Evolutionary conservation across 1,284 basidiomycete genomes (phyloP).

Genomic region (Sporisorium exsertum): DNA sequence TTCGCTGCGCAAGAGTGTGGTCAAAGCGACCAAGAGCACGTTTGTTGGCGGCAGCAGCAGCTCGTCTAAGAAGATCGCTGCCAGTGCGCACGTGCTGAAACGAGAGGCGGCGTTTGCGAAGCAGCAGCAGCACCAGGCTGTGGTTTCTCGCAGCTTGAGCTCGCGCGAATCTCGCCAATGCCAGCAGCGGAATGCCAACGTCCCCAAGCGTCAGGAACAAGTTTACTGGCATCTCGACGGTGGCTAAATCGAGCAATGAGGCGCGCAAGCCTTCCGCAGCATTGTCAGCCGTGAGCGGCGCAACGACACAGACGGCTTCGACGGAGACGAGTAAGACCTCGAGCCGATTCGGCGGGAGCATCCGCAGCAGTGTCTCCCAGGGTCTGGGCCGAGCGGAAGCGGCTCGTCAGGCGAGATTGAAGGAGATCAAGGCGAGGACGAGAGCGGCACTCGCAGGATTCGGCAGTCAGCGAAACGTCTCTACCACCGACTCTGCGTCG

Average conservation of each 20-base stretch:
- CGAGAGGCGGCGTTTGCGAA: slow-evolving; percentile 27
- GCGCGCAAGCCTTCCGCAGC: slow-evolving; percentile 24
- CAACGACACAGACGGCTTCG: background rate
- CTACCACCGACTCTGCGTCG: slow-evolving; percentile 7
- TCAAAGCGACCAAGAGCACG: slow-evolving; percentile 40
- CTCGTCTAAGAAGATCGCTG: slow-evolving; percentile 23
- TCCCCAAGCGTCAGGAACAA: slow-evolving; percentile 28
- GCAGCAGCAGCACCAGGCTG: slow-evolving; percentile 29
- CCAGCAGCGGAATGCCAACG: background rate
- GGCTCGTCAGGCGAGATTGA: slow-evolving; percentile 38
- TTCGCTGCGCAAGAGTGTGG: slow-evolving; percentile 40
- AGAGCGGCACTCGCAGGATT: slow-evolving; percentile 36
- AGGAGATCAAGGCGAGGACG: slow-evolving; percentile 44
- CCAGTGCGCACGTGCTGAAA: slow-evolving; percentile 15
- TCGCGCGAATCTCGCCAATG: background rate
- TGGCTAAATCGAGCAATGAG: background rate
- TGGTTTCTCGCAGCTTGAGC: slow-evolving; percentile 5
- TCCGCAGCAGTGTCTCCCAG: slow-evolving; percentile 38
- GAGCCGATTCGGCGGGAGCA: slow-evolving; percentile 29
- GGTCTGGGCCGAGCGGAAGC: slow-evolving; percentile 37
- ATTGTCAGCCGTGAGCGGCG: slow-evolving; percentile 3
- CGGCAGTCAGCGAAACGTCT: slow-evolving; percentile 30
- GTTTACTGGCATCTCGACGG: slow-evolving; percentile 26
- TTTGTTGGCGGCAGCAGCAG: slow-evolving; percentile 19
- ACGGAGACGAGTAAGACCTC: slow-evolving; percentile 18